A percentile compares a stretch with the other conserved stretches of the same genome.
Evolutionary conservation across 176 grass and related monocot species (phyloP).

Genomic region (Chloris gayana): DNA sequence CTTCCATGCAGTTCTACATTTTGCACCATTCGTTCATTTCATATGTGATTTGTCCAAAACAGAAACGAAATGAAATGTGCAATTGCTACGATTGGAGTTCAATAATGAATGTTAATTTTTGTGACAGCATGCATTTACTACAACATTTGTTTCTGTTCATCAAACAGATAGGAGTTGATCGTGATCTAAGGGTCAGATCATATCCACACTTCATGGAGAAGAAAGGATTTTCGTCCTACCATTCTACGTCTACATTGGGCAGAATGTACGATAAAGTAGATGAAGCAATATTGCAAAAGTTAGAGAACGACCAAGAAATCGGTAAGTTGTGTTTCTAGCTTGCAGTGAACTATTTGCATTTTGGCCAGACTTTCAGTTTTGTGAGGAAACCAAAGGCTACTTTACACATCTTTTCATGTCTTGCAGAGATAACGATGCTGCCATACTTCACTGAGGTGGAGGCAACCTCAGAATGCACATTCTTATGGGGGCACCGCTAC

Average conservation of each 20-base stretch:
- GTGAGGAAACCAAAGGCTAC: too few species aligned
- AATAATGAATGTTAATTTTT: not conserved
- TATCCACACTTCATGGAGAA: conserved; percentile 30
- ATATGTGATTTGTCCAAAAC: conserved; percentile 1
- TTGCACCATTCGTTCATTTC: not conserved
- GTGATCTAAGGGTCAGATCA: not conserved
- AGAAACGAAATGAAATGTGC: not conserved
- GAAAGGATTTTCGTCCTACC: not conserved
- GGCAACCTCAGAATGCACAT: too few species aligned
- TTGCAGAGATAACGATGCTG: too few species aligned
- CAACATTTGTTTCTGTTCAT: not conserved
- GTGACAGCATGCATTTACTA: not conserved
- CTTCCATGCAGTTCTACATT: not conserved
- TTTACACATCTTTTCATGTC: too few species aligned
- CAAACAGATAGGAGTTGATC: not conserved
- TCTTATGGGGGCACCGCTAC: too few species aligned
- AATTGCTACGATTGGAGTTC: not conserved
- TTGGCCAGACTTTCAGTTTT: not conserved
- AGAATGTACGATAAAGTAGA: conserved; percentile 8
- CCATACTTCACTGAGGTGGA: too few species aligned
- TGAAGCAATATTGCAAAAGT: not conserved
- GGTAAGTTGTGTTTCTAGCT: not conserved
- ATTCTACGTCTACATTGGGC: conserved; percentile 3
- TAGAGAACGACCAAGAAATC: conserved; percentile 1
- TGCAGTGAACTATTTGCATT: not conserved